Evolutionary conservation across 345 rosid species (phyloP).

Genomic region (Eucalyptus marginata): DNA sequence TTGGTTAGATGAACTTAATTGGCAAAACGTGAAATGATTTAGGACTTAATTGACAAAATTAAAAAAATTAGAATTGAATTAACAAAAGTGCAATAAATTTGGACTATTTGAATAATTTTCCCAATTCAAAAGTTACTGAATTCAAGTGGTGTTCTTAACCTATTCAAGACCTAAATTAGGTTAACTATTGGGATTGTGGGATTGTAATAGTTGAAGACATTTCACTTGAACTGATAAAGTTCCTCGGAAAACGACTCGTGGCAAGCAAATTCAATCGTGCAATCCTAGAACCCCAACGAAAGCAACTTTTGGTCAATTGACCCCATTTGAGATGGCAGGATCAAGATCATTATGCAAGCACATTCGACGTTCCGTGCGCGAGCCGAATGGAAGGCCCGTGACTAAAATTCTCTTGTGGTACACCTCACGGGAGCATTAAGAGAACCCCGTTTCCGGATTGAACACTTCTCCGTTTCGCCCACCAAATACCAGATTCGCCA

Average conservation of each 20-base stretch:
- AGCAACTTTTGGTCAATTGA: not conserved
- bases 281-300: not conserved
- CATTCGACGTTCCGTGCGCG: not conserved
- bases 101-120: not conserved
- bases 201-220: not conserved
- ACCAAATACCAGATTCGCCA: not conserved
- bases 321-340: not conserved
- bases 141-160: not conserved
- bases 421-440: not conserved
- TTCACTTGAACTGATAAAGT: not conserved
- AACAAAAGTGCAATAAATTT: too few species aligned
- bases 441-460: not conserved
- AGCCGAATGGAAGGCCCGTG: not conserved
- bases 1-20: not conserved
- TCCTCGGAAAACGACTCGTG: not conserved
- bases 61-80: too few species aligned
- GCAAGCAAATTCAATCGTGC: not conserved
- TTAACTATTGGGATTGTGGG: not conserved
- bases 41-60: too few species aligned
- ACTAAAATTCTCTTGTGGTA: not conserved
- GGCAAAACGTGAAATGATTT: not conserved
- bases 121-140: not conserved
- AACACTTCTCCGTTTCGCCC: not conserved
- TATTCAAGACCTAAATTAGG: not conserved
- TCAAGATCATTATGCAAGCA: not conserved